Evolutionary conservation across 2,329 filamentous ascomycete genomes (phyloP).

Genomic region (Verticillium isaacii): DNA sequence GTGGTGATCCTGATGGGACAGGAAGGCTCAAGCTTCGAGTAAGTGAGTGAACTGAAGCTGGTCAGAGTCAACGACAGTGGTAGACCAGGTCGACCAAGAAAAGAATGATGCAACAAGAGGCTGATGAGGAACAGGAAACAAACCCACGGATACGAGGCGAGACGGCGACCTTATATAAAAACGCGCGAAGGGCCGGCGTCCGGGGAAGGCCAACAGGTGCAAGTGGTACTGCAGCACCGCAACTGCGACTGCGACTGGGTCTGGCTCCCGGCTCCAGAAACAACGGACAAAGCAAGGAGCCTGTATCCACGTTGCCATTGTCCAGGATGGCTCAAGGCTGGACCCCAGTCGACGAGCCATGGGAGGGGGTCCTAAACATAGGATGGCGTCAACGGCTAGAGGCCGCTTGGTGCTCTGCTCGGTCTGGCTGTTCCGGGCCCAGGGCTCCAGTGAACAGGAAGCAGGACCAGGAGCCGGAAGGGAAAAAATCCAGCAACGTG

Average conservation of each 20-base stretch:
- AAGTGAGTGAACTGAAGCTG: not conserved
- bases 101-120: not conserved
- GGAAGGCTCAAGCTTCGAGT: not conserved
- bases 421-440: not conserved
- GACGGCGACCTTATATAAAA: not conserved
- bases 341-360: not conserved
- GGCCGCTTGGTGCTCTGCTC: not conserved
- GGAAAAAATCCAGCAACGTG: not conserved
- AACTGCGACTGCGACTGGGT: not conserved
- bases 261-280: not conserved
- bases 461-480: not conserved
- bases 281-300: not conserved
- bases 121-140: not conserved
- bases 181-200: not conserved
- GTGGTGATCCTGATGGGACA: not conserved
- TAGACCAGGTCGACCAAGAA: not conserved
- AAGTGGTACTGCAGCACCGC: no score
- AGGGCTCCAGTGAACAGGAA: not conserved
- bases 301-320: not conserved
- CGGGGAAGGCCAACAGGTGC: not conserved
- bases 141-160: not conserved
- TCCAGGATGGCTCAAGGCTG: not conserved
- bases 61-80: not conserved
- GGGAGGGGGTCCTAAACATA: not conserved
- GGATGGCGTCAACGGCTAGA: not conserved